Evolutionary conservation across 2,329 filamentous ascomycete genomes (phyloP), one percentile per base, ranked within the genome.

Genomic region (Sporothrix brasiliensis): DNA sequence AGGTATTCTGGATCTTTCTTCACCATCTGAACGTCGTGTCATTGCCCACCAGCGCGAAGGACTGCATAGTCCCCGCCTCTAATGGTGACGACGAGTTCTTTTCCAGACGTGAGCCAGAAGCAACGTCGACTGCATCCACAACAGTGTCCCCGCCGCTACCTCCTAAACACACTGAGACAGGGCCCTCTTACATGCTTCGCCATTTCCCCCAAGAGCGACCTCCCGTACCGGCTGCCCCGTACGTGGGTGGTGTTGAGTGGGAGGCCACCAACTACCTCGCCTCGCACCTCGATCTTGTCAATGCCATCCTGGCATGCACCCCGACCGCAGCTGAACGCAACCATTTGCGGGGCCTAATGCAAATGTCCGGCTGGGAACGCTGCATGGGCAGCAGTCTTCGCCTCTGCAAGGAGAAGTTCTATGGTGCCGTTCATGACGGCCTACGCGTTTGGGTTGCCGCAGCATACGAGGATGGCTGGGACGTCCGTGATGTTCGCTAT

Each of bases 1-100:
- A 99, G 79, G 94, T 98, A 39, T 99, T 99, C 79, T 99, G 94
- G 94, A 98, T 98, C 78, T 99, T 98, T 82, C 85, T 98, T 69
- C 94, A 98, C 80, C 92, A 97, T 75, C 84, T 97, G 71, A 98
- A 98, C 76, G 90, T 97, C 60, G 87, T 98, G 50, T 86, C 92
- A 27, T 80, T 92, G 47, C 87, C 89, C 53, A 50, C 69, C 2
- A 65, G 69, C 41, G 30, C 53, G 21, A 70, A 52, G 21, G 66
- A 27, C 2, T 21, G 34, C 27, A 50, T 34, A 14, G 49, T 41
- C 34, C 65, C 54, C 41, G 13, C 50, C 60, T 49, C 21, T 6
- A 27, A 30, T 3, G 44, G 47, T 9, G 69, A 60, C 16, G 53
- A 67, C 63, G 63, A 61, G 6, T 47, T 61, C 9, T 60, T 21